Conservation (phyloP, 305 asterid species). For the Coffea humblotiana region DNA sequence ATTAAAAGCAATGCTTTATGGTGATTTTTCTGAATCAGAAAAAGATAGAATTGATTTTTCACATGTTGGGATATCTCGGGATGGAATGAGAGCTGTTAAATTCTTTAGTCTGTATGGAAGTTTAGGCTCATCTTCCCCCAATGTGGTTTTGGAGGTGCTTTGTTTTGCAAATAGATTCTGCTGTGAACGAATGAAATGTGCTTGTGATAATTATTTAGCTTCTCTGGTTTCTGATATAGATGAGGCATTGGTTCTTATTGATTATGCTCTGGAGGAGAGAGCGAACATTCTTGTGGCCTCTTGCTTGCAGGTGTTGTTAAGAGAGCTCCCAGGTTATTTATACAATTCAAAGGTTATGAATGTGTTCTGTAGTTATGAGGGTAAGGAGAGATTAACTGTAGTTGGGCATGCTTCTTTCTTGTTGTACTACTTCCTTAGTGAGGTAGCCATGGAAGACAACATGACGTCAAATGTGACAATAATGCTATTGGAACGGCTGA, state of each 20-base stretch:
- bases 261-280: conserved; percentile 59
- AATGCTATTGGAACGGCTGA: conserved; percentile 48
- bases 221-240: conserved; percentile 46
- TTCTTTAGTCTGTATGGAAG: conserved; percentile 39
- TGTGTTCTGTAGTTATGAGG: conserved; percentile 49
- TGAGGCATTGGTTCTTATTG: conserved; percentile 52
- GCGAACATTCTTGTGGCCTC: conserved; percentile 50
- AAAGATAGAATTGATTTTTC: conserved; percentile 52
- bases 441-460: conserved; percentile 53
- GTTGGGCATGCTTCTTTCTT: conserved; percentile 57
- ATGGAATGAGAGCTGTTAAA: conserved; percentile 50
- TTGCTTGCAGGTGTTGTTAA: conserved; percentile 56
- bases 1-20: conserved; percentile 49
- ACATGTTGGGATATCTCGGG: conserved; percentile 46
- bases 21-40: conserved; percentile 47
- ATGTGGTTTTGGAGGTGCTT: conserved; percentile 47
- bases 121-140: conserved; percentile 38
- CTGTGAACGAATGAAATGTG: conserved; percentile 58
- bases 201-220: conserved; percentile 49
- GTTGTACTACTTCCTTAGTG: conserved; percentile 57
- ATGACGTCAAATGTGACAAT: conserved; percentile 46
- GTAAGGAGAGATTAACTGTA: conserved; percentile 40
- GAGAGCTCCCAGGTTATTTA: conserved; percentile 54
- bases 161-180: conserved; percentile 62
- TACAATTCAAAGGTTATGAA: conserved; percentile 45